Evolutionary conservation across 192 early-diverging fungal genomes (phyloP), one percentile per base, ranked within the genome.

Genomic region (Coemansia guatemalensis): DNA sequence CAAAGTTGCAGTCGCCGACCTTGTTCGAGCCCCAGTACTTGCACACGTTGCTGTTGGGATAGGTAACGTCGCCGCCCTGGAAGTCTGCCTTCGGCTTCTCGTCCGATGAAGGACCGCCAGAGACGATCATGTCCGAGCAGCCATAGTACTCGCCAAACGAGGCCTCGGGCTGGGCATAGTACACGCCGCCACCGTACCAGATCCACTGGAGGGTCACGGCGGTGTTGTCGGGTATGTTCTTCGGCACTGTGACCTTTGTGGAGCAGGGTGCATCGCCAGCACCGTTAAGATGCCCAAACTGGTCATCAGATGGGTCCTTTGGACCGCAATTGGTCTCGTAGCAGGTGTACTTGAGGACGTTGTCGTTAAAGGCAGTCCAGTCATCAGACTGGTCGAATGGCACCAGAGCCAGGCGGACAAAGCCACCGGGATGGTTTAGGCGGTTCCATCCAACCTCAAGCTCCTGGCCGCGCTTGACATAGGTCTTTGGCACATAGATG

Each of bases 21-120:
- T 74, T 73, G 72, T 87, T 85, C 17, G 81, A 84, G 30, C 80
- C 80, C 86, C 86, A 87, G 81, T 87, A 87, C 68, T 85, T 85
- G 81, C 86, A 87, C 53, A 76, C 71, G 51, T 75, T 76, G 48
- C 73, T 81, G 58, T 77, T 79, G 1, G 86, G 86, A 32, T 87
- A 78, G 22, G 76, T 62, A 52, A 71, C 52, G 53, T 85, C 81
- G 62, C 84, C 67, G 67, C 86, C 69, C 69, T 73, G 56, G 74
- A 85, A 85, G 53, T 67, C 48, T 23, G 76, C 51, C 48, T 11
- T 58, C 44, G 73, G 69, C 66, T 68, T 53, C 51, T 66, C 35
- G 53, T 41, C 25, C 5, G 75, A 53, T 47, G 52, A 48, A 27
- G 76, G 58, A 1, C 86, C 86, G 14, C 86, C 86, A 30, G 73